phyloP scores from a whole-genome alignment of 192 early-diverging fungal genomes.

The Dimargaris xerosporica region DNA sequence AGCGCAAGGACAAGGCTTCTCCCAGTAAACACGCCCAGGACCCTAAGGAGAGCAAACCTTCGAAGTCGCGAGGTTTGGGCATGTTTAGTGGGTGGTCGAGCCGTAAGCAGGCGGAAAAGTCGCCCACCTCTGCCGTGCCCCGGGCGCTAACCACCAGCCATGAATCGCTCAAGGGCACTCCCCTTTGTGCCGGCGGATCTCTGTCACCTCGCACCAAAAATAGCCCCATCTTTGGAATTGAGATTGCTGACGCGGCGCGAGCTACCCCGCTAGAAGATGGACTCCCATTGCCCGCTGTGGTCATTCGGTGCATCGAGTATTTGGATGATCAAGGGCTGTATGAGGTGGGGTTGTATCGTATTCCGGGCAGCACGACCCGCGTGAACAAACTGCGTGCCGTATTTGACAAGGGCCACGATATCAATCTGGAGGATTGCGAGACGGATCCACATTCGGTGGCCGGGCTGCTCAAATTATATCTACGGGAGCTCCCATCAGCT shows the following conservation, averaged over 20 bases:
- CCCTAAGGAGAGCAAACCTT: background rate
- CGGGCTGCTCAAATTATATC: conserved; percentile 38
- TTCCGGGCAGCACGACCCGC: conserved; percentile 31
- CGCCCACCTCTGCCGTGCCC: background rate
- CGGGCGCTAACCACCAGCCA: background rate
- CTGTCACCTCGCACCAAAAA: background rate
- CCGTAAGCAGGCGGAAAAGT: background rate
- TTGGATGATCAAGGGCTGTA: conserved; percentile 28
- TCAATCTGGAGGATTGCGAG: conserved; percentile 24
- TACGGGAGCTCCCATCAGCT: conserved; percentile 36
- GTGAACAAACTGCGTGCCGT: conserved; percentile 31
- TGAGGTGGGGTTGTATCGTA: conserved; percentile 38
- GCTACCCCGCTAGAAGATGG: conserved; percentile 4
- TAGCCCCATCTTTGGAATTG: conserved; percentile 6
- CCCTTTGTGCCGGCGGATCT: background rate
- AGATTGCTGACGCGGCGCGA: background rate
- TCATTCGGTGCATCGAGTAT: conserved; percentile 24
- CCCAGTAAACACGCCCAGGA: too few relatives aligned
- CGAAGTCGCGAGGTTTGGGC: conserved; percentile 1
- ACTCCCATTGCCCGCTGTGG: conserved; percentile 17
- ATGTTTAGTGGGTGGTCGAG: conserved; percentile 10
- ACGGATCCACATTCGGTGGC: conserved; percentile 42
- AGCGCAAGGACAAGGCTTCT: conserved; percentile 2
- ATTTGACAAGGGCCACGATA: conserved; percentile 35
- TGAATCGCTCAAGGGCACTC: conserved; percentile 8